Evolutionary conservation across 331 rosid genomes (phyloP), one percentile per base, ranked within the genome.

Genomic region (Malus hybrid): DNA sequence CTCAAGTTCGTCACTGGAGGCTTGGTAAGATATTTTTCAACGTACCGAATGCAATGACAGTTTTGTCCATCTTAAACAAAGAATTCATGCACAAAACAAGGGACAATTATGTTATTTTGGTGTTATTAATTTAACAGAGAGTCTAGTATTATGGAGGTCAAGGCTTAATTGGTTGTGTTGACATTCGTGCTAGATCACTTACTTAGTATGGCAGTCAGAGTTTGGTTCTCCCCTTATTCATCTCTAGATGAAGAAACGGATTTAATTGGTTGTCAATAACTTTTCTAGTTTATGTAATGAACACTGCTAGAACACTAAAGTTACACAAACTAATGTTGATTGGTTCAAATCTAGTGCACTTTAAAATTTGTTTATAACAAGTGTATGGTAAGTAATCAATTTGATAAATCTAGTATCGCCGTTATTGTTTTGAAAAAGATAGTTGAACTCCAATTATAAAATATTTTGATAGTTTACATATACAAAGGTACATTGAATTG

Each of bases 1-100:
- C 98, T 93, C 75, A 80, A 85, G 77, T 77, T 71, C 68, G 96
- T 87, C 79, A 89, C 93, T 0, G 97, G 97, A 54, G 93, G 96
- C 80, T 83, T 89, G 89, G 97, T 91, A 82, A 73, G 61, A 50
- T 64, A 44, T 7, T 29, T 3, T 12, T 28, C 32, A 28, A 34
- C n/a, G n/a, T 14, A 62, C 5, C 14, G 14, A 32, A 18, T 65
- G 65, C 60, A 57, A 72, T 77, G 74, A 77, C 62, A 18, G 56
- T 66, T 65, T 50, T 77, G 56, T 67, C 75, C 73, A 61, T 65
- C 54, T 46, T 24, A 20, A 19, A 4, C 33, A 20, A 14, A 22
- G 15, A 19, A 19, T 36, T 4, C 27, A 46, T 48, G 19, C 76
- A 44, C 10, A 32, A 20, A n/a, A n/a, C 48, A 42, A 34, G 62